Base-by-base conservation (phyloP, 371 early-diverging fungal species). In the Mortierella sp. region DNA sequence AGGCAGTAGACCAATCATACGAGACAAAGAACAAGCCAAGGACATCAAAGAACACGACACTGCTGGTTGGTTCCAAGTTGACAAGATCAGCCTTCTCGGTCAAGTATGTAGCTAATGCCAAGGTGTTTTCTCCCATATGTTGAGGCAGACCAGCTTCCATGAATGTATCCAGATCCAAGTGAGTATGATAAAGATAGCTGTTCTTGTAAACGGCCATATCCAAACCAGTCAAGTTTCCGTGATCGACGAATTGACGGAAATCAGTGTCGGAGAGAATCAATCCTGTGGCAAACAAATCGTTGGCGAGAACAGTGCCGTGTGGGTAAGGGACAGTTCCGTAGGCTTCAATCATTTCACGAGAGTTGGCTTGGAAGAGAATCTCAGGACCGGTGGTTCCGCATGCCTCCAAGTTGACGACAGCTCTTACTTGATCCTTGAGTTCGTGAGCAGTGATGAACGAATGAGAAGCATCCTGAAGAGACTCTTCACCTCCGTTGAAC, bases 401-500 rank as follows among this genome's bases (percentile, higher is more conserved):
- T 1, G 92, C 91, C 67, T 94, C 95, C 62, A 94, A 80, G 67
- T 94, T 94, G 43, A 94, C 84, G 8, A 94, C 91, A 3, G 91
- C 88, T 16, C 88, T 86, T 48, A 93, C 87, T 3, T 84, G 83
- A 62, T 90, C 88, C 75, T 87, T 89, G 61, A 88, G 82, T 28
- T 87, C 86, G 60, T 91, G 91, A 75, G 85, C 88, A 5, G 92
- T 91, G 69, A 93, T 90, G 79, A 28, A 28, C 2, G 28, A 28
- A 28, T 28, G 28, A 28, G 28, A 28, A 28, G 28, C 28, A 28
- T 28, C 95, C 74, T 94, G 94, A 13, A 93, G 76, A 1, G 91
- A 87, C 77, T 94, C 95, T 72, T 94, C 95, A 7, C 94, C 95
- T 50, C 95, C 95, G 80, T 94, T 94, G 78, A 92, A 94, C 74